Base-by-base conservation (phyloP, 306 rosid genomes). In the Prunus padus region DNA sequence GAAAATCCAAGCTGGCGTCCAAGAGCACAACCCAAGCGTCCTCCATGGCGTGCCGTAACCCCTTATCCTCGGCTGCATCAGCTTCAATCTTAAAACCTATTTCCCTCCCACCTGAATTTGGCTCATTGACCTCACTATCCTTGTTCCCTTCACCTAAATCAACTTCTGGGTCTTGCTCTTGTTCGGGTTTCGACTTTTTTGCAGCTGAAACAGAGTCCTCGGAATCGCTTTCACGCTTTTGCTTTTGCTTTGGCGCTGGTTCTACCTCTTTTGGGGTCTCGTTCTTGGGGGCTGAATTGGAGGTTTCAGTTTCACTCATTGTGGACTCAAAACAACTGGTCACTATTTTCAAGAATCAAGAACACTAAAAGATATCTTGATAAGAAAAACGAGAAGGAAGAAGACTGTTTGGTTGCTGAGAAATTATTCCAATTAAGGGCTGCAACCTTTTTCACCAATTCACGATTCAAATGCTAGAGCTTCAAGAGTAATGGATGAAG, bases 1-100 rank as follows among this genome's bases (percentile, higher is more conserved):
- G 90, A 76, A 55, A 83, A 84, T 84, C 90, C 72, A 79, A 74
- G 78, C 76, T 73, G 3, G 95, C 90, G 54, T 89, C 89, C 82
- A 84, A 81, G 50, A 88, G 93, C 76, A 91, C 79, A 12, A 89
- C 90, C 92, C 84, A 91, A 9, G 93, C 87, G 74, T 93, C 98
- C 71, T 93, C 98, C 98, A 93, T 93, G 11, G 87, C 71, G 28
- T 85, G 98, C 86, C 98, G 83, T 5, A 89, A 85, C 0, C 98
- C 98, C 76, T 93, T 93, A 80, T 91, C 96, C 66, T 93, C 97
- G 3, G 98, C 92, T 0, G 83, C 96, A 84, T 86, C 88, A 0
- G 98, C 97, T 79, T 93, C 96, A 55, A 93, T 91, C 59, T 75
- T 86, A 67, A 88, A 86, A 69, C 77, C 7, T 67, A 77, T 8